phyloP scores from a whole-genome alignment of 345 rosid species.

The Kernera saxatilis region DNA sequence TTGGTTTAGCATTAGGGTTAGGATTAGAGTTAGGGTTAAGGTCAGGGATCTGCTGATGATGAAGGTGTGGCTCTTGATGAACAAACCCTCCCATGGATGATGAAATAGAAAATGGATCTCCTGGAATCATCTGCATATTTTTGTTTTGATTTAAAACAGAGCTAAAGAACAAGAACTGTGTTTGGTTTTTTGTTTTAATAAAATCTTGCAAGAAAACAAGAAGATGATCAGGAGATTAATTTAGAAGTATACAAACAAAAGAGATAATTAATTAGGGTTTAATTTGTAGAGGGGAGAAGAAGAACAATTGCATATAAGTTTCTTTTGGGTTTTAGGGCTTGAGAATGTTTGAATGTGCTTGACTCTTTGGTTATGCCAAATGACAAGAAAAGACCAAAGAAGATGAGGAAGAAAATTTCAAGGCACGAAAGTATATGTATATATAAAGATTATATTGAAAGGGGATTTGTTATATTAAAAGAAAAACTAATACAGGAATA shows the following conservation, averaged over 20 bases:
- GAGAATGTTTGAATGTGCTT: constrained; percentile 48
- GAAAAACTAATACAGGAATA: not conserved
- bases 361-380: constrained; percentile 52
- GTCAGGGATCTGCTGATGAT: constrained; percentile 28
- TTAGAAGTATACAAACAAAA: constrained; percentile 40
- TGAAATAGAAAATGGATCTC: constrained; percentile 53
- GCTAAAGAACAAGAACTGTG: constrained; percentile 31
- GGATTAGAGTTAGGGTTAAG: constrained; percentile 49
- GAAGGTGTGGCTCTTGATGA: constrained; percentile 39
- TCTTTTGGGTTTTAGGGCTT: constrained; percentile 37
- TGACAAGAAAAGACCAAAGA: constrained; percentile 54
- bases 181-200: constrained; percentile 19
- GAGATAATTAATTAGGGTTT: constrained; percentile 32
- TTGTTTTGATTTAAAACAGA: constrained; percentile 18
- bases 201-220: constrained; percentile 35
- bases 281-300: constrained; percentile 27
- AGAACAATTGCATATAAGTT: constrained; percentile 40
- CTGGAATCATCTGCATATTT: constrained; percentile 61
- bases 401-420: constrained; percentile 36
- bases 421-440: constrained; percentile 23
- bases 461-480: not conserved
- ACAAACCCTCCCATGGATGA: constrained; percentile 47
- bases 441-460: constrained; percentile 20
- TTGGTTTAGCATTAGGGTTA: constrained; percentile 35
- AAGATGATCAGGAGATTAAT: constrained; percentile 34